A percentile compares a stretch with the other conserved stretches of the same genome.
Conservation (phyloP, 805 yeast genomes). For the Saturnispora halmiae region DNA sequence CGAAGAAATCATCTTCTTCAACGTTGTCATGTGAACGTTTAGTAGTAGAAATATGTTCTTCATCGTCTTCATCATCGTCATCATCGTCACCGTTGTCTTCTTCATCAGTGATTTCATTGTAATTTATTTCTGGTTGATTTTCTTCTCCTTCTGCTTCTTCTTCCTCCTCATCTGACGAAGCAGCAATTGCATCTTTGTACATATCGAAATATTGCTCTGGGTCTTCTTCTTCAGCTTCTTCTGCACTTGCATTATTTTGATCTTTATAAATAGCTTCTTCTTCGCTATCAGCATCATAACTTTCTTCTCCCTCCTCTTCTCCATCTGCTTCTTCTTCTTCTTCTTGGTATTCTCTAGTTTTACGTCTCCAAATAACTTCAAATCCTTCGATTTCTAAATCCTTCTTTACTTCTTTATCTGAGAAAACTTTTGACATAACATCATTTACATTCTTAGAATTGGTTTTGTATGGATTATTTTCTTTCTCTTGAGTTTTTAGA, state of each 20-base stretch:
- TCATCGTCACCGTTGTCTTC: slow-evolving; percentile 33
- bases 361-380: slow-evolving; percentile 9
- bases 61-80: slow-evolving; percentile 5
- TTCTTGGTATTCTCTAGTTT: slow-evolving; percentile 13
- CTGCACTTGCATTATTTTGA: slow-evolving; percentile 13
- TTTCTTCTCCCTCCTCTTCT: slow-evolving; percentile 6
- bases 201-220: slow-evolving; percentile 18
- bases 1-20: slow-evolving; percentile 35
- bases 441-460: slow-evolving; percentile 37
- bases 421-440: slow-evolving; percentile 40
- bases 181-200: slow-evolving; percentile 31
- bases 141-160: slow-evolving; percentile 31
- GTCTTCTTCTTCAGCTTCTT: slow-evolving; percentile 16
- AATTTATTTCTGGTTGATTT: slow-evolving; percentile 33
- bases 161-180: slow-evolving; percentile 36
- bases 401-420: slow-evolving; percentile 33
- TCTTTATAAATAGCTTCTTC: slow-evolving; percentile 19
- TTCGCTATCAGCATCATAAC: slow-evolving; percentile 14
- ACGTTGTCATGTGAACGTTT: slow-evolving; percentile 12
- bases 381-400: slow-evolving; percentile 8
- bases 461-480: slow-evolving; percentile 31
- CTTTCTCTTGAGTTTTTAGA: slow-evolving; percentile 24
- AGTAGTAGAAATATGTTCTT: slow-evolving; percentile 28
- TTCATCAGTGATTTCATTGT: slow-evolving; percentile 59
- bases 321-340: slow-evolving; percentile 16